Base-by-base conservation (phyloP, 75 land plant genomes). In the Pinus taeda region DNA sequence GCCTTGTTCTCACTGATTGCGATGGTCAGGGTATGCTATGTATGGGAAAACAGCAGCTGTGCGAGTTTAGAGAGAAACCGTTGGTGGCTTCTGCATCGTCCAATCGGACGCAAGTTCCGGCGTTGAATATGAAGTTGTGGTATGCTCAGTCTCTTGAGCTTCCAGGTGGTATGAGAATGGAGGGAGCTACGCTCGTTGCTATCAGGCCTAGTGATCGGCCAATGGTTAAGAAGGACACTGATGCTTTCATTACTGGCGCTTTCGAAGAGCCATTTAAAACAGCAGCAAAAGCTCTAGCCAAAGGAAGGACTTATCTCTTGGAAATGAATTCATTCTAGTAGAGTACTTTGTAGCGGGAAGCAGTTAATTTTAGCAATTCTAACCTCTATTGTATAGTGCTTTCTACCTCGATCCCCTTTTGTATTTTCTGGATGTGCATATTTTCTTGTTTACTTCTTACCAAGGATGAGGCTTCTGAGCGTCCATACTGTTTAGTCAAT, bases 131-230 rank as follows among this genome's bases (percentile, higher is more conserved):
- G 84, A 88, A 90, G 75, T 72, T 92, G 60, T 81, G 88, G 79
- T 86, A 87, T 59, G 82, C 81, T 30, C 81, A 78, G 3, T 22
- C 18, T 45, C 57, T 92, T 83, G 81, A 83, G 57, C 73, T 90
- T 17, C 84, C 86, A 2, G 74, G 74, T 17, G 88, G 88, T 6
- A 39, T 36, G 4, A 77, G 63, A 17, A 70, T 92, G 85, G 79
- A 83, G 20, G 92, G 90, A 1, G 92, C 86, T 3, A 92, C 94
- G 13, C 78, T 90, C 2, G 88, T 90, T 2, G 77, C 87, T 45
- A 90, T 92, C 36, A 71, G 76, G 72, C 90, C 92, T 0, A 69
- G 84, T 17, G 69, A 57, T 18, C 60, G 30, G 7, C 4, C 39
- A 15, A 18, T 15, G 17, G 57, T 17, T 14, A 76, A 72, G 58